A percentile compares a stretch with the other conserved stretches of the same genome.
Evolutionary conservation across 2,329 filamentous ascomycete species (phyloP).

Genomic region (Sordariomycetes sp.): DNA sequence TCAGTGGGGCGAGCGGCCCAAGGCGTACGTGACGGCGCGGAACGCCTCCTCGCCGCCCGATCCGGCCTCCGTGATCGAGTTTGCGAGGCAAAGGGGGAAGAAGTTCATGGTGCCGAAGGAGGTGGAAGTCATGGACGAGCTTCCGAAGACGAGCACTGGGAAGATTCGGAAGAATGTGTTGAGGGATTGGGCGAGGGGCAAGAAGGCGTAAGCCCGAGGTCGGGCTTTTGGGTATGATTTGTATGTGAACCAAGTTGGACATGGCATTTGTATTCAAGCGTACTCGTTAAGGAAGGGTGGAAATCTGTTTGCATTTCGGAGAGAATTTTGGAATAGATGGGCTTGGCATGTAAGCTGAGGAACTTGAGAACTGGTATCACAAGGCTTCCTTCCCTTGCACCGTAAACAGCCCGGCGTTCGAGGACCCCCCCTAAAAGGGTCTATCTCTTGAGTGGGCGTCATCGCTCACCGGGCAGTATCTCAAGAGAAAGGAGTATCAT

Average conservation of each 20-base stretch:
- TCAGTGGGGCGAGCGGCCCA: slow-evolving; percentile 93
- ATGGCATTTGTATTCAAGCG: background rate
- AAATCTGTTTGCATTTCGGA: background rate
- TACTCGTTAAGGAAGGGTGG: background rate
- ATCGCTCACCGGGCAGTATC: too few species aligned
- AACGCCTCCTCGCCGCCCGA: slow-evolving; percentile 25
- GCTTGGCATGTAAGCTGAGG: background rate
- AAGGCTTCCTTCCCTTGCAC: too few species aligned
- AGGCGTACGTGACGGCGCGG: slow-evolving; percentile 81
- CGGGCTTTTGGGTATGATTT: background rate
- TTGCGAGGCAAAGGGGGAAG: slow-evolving; percentile 52
- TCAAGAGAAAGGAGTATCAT: background rate
- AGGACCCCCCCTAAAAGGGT: too few species aligned
- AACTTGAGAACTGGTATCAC: background rate
- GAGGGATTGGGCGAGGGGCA: slow-evolving; percentile 64
- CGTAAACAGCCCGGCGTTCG: too few species aligned
- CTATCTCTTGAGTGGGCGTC: too few species aligned
- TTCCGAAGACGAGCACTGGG: slow-evolving; percentile 95
- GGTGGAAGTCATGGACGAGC: slow-evolving; percentile 69
- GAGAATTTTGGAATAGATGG: background rate
- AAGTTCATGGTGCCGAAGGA: slow-evolving; percentile 76
- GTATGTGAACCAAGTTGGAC: background rate
- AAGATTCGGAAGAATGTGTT: slow-evolving; percentile 95
- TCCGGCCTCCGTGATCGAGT: slow-evolving; percentile 62
- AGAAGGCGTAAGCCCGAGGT: background rate